A percentile compares a stretch with the other conserved stretches of the same genome.
These are phyloP conservation scores for Euphrasia confusa DNA, from an alignment of 257 asterid species.

Conservation along the genomic window DNA sequence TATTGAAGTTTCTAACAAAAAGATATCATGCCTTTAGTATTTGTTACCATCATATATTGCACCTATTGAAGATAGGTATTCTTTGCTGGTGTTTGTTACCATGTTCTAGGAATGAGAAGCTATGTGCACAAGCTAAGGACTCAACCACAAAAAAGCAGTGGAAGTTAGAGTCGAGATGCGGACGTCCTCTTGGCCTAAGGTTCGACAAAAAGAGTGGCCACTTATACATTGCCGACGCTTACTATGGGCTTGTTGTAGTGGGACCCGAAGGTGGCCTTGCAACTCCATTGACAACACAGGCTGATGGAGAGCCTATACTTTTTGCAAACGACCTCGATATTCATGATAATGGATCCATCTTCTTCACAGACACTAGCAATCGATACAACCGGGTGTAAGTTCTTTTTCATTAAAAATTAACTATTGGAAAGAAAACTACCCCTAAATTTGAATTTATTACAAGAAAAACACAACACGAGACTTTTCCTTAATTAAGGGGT, in stretches of 20 bases:
- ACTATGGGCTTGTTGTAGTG: conserved; percentile 67
- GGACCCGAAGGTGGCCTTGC: conserved; percentile 81
- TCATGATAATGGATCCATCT: conserved; percentile 75
- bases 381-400: conserved; percentile 74
- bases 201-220: conserved; percentile 59
- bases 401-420: conserved; percentile 28
- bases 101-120: conserved; percentile 53
- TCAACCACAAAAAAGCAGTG: conserved; percentile 79
- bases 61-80: not conserved
- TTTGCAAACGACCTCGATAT: conserved; percentile 91
- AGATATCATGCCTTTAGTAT: not conserved
- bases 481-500: too few relatives aligned
- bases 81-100: not conserved
- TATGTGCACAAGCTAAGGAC: conserved; percentile 55
- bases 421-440: not conserved
- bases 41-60: not conserved
- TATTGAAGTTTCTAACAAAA: not conserved
- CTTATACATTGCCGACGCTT: conserved; percentile 85
- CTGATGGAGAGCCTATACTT: conserved; percentile 61
- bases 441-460: not conserved
- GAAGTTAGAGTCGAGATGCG: conserved; percentile 65
- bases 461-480: too few relatives aligned
- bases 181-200: conserved; percentile 85
- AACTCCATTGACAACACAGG: conserved; percentile 58
- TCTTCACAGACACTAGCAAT: conserved; percentile 89